These are phyloP conservation scores for Cicer cuneatum DNA, from an alignment of 306 rosid genomes.

Conservation along the genomic window DNA sequence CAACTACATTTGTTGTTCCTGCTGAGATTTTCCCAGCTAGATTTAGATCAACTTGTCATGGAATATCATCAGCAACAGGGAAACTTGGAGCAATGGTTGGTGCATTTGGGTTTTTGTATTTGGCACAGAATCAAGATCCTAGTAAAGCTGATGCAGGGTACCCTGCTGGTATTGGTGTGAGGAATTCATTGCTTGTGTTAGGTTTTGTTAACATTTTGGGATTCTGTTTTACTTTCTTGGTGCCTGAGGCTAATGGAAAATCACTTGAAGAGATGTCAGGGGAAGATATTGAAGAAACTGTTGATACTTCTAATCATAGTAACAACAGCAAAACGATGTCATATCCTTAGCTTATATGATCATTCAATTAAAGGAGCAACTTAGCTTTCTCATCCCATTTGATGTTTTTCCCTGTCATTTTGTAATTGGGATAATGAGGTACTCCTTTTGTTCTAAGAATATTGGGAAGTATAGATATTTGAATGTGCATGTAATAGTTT, in stretches of 20 bases:
- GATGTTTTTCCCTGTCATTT: too few relatives aligned
- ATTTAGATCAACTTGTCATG: constrained; percentile 76
- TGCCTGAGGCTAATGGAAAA: constrained; percentile 76
- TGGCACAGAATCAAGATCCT: constrained; percentile 69
- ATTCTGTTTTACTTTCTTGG: constrained; percentile 64
- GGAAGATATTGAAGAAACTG: constrained; percentile 61
- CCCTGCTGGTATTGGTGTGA: constrained; percentile 76
- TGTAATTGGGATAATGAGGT: too few relatives aligned
- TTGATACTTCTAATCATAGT: not conserved
- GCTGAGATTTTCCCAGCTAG: constrained; percentile 85
- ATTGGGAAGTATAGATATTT: too few relatives aligned
- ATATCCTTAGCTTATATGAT: not conserved
- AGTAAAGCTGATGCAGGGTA: constrained; percentile 70
- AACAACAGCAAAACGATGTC: not conserved
- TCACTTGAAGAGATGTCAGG: constrained; percentile 83
- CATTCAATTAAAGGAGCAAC: not conserved
- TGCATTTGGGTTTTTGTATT: constrained; percentile 77
- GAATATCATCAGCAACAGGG: constrained; percentile 74
- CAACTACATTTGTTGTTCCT: constrained; percentile 80
- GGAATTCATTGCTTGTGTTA: constrained; percentile 55
- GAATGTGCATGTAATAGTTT: too few relatives aligned
- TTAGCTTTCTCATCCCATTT: too few relatives aligned
- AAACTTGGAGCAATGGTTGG: constrained; percentile 82
- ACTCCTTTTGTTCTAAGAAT: too few relatives aligned
- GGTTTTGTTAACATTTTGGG: constrained; percentile 67